Evolutionary conservation across 306 rosid species (phyloP).

Genomic region (Gastrolobium villosum): DNA sequence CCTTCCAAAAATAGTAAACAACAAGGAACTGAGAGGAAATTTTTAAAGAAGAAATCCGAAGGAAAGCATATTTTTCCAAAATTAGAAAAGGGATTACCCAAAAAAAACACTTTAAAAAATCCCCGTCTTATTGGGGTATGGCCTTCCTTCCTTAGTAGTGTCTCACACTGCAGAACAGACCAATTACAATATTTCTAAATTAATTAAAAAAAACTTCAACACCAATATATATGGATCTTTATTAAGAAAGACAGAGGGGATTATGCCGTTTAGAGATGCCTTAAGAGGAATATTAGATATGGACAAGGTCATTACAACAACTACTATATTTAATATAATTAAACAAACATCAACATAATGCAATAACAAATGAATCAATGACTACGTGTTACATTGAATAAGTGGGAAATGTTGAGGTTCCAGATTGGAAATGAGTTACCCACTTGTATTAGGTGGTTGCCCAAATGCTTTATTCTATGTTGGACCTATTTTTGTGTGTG

Average conservation of each 20-base stretch:
- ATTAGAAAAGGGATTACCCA: too few relatives aligned
- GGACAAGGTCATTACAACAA: constrained; percentile 58
- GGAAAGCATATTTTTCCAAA: too few relatives aligned
- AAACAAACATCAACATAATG: constrained; percentile 41
- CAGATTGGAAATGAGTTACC: constrained; percentile 18
- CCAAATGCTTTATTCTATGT: constrained; percentile 27
- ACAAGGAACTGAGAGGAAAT: too few relatives aligned
- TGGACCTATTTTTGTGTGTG: neutral
- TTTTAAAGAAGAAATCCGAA: too few relatives aligned
- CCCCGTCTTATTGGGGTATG: neutral
- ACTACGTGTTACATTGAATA: neutral
- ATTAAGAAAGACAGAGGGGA: constrained; percentile 43
- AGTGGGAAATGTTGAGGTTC: constrained; percentile 25
- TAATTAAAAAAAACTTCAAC: neutral
- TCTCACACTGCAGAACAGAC: constrained; percentile 32
- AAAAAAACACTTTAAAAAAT: too few relatives aligned
- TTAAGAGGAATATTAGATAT: constrained; percentile 40
- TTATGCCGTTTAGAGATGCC: constrained; percentile 65
- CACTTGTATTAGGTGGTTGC: neutral
- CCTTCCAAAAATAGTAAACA: too few relatives aligned
- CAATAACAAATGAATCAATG: neutral
- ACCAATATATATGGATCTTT: neutral
- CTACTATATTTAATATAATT: constrained; percentile 29
- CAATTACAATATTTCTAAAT: constrained; percentile 34
- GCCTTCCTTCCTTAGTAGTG: constrained; percentile 12